Base-by-base conservation (phyloP, 805 yeast genomes). In the Pichia californica region DNA sequence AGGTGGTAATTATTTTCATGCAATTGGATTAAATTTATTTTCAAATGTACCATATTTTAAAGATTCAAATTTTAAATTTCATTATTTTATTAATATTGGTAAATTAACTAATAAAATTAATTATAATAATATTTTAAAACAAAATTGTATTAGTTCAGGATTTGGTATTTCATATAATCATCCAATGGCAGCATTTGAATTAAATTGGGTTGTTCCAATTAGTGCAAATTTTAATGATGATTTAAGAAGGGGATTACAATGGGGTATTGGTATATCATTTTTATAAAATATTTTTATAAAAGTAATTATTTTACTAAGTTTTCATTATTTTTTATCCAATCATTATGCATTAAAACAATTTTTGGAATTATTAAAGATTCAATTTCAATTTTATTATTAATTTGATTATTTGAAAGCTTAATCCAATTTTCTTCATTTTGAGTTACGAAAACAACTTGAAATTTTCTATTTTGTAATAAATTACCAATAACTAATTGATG, bases 401-500 rank as follows among this genome's bases (percentile, higher is more conserved):
- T 54, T 46, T 76, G 71, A 9, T 67, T 70, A 0, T 67, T 63
- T 0, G 66, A 40, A 28, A 87, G 58, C 48, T 59, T 69, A 41
- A 77, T 61, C 88, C 88, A 81, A 10, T 56, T 47, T 3, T 62
- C 61, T 7, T 58, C 61, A 4, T 70, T 71, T 1, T 70, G 70
- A 3, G 76, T 74, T 4, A 93, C 96, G 60, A 93, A 86, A 2
- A 87, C 88, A 31, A 93, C 96, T 58, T 88, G 89, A 44, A 69
- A 68, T 62, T 88, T 91, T 57, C 99, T 77, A 0, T 94, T 83
- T 58, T 89, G 96, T 49, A 93, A 67, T 51, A 93, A 66, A 57
- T 93, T 93, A 3, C 99, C 99, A 59, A 93, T 88, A 11, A 93
- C 99, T 42, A 93, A 67, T 62, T 91, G 97, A 63, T 93, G 99